Evolutionary conservation across 257 asterid genomes (phyloP).

Genomic region (Craterostigma plantagineum): DNA sequence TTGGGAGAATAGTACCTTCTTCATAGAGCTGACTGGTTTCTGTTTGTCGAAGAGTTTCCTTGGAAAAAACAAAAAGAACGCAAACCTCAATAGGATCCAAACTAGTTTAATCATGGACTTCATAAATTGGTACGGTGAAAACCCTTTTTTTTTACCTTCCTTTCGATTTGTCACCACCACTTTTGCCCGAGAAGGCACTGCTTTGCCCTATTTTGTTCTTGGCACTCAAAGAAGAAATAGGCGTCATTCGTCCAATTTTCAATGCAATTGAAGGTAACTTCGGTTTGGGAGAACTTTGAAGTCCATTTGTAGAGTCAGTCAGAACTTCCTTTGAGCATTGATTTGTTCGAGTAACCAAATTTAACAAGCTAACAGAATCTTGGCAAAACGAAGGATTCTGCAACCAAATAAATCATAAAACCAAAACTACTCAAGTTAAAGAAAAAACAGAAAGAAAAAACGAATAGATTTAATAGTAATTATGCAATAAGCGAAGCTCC

Average conservation of each 20-base stretch:
- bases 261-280: constrained; percentile 23
- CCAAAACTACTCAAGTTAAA: too few species aligned
- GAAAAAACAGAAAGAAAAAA: neutral
- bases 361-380: constrained; percentile 46
- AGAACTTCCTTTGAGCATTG: constrained; percentile 32
- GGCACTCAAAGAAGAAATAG: constrained; percentile 22
- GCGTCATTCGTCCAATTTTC: constrained; percentile 12
- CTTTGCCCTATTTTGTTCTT: constrained; percentile 22
- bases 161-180: constrained; percentile 14
- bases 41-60: constrained; percentile 45
- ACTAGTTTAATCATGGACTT: constrained; percentile 1
- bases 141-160: constrained; percentile 50
- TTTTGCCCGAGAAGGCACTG: constrained; percentile 15
- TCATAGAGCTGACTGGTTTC: constrained; percentile 12
- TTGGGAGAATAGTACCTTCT: constrained; percentile 30
- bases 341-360: constrained; percentile 54
- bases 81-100: constrained; percentile 9
- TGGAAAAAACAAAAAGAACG: constrained; percentile 2
- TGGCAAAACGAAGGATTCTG: constrained; percentile 61
- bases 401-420: constrained; percentile 6
- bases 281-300: constrained; percentile 22
- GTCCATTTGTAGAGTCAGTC: constrained; percentile 32
- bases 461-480: neutral
- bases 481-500: neutral
- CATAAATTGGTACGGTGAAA: constrained; percentile 1